These are phyloP conservation scores for Ophiostoma australiae DNA, from an alignment of 2,329 filamentous ascomycete species.

Conservation along the genomic window DNA sequence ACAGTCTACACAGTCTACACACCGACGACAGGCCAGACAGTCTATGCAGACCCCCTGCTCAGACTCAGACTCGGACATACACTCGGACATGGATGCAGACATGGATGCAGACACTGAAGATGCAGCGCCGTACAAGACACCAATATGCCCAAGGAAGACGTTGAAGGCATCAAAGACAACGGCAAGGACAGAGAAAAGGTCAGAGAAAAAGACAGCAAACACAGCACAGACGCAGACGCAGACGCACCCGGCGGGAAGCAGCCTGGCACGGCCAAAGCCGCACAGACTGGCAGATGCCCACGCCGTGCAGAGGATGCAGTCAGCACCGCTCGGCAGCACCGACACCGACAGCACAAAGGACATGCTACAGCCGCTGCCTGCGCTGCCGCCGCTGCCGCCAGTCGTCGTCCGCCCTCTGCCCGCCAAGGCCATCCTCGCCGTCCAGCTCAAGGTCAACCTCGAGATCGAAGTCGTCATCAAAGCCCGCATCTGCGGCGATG, in stretches of 20 bases:
- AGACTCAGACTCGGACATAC: background rate
- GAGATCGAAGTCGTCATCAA: constrained; percentile 65
- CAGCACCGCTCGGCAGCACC: background rate
- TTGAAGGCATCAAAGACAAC: background rate
- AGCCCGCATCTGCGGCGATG: constrained; percentile 62
- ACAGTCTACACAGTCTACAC: background rate
- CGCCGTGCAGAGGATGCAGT: background rate
- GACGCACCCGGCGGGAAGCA: background rate
- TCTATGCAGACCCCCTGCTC: background rate
- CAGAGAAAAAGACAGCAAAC: background rate
- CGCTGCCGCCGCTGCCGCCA: background rate
- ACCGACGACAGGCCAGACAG: background rate
- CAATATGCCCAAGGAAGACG: background rate
- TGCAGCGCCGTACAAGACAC: background rate
- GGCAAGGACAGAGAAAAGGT: background rate
- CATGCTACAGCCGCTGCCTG: background rate
- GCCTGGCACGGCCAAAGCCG: background rate
- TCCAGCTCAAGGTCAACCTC: constrained; percentile 60
- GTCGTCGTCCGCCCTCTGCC: background rate
- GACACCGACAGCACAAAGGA: background rate
- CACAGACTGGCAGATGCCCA: background rate
- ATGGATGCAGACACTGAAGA: background rate
- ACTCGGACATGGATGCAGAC: background rate
- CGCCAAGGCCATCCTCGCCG: constrained; percentile 45
- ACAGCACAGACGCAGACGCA: background rate